Evolutionary conservation across 2,329 filamentous ascomycete species (phyloP).

Genomic region (Penicillium sp.): DNA sequence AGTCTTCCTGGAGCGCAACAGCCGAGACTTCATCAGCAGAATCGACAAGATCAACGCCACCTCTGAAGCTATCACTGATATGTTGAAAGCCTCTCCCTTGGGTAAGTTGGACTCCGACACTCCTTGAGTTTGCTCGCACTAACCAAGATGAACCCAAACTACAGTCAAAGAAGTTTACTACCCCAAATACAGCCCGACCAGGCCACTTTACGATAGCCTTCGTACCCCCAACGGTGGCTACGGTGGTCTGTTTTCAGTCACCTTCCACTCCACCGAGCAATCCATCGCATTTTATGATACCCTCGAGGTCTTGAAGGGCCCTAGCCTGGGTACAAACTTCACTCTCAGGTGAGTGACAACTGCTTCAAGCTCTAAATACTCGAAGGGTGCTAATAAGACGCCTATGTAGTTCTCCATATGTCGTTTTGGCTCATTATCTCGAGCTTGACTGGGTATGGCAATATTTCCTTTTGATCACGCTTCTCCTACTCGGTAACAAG

Average conservation of each 20-base stretch:
- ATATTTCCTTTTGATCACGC: neutral
- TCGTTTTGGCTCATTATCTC: constrained; percentile 84
- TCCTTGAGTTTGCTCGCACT: neutral
- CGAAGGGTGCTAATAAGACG: neutral
- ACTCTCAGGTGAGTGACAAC: constrained; percentile 63
- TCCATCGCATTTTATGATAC: constrained; percentile 83
- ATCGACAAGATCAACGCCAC: constrained; percentile 84
- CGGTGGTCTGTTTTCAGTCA: constrained; percentile 83
- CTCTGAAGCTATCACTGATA: constrained; percentile 77
- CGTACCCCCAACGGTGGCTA: constrained; percentile 76
- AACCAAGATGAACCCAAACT: neutral
- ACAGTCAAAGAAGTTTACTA: constrained; percentile 80
- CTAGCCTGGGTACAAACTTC: constrained; percentile 95
- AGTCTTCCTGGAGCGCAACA: constrained; percentile 95
- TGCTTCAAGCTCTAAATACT: neutral
- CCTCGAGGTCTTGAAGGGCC: constrained; percentile 86
- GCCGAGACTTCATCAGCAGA: constrained; percentile 81
- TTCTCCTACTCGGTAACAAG: neutral
- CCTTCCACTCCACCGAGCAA: constrained; percentile 69
- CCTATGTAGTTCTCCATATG: constrained; percentile 73
- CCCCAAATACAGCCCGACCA: constrained; percentile 74
- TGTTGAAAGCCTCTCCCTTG: constrained; percentile 61
- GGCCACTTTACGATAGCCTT: constrained; percentile 75
- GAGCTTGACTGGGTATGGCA: constrained; percentile 83
- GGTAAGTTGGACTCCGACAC: constrained; percentile 38